Evolutionary conservation across 371 early-diverging fungal genomes (phyloP).

Genomic region (Phascolomyces articulosus): DNA sequence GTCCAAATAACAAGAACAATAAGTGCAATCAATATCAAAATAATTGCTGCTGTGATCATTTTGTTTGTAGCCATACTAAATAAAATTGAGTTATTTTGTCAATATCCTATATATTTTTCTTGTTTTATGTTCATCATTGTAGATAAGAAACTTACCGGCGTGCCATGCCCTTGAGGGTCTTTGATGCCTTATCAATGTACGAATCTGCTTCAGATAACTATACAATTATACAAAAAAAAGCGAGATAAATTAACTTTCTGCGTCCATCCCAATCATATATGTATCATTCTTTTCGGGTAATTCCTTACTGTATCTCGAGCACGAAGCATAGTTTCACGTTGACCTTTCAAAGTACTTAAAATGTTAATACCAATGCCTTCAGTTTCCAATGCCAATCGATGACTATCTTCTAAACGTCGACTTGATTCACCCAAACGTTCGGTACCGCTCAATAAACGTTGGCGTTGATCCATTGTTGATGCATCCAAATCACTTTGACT

Average conservation of each 20-base stretch:
- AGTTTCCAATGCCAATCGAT: conserved; percentile 90
- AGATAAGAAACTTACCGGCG: conserved; percentile 67
- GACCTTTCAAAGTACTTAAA: conserved; percentile 78
- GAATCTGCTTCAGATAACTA: conserved; percentile 87
- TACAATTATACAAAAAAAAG: no score
- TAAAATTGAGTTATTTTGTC: no score
- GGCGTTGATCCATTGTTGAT: conserved; percentile 82
- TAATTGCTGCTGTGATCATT: conserved; percentile 85
- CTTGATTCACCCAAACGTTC: conserved; percentile 82
- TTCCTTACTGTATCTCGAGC: conserved; percentile 82
- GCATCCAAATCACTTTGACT: conserved; percentile 61
- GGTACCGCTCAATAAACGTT: conserved; percentile 82
- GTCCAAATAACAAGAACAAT: conserved; percentile 84
- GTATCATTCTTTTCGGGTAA: neutral
- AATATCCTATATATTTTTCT: no score
- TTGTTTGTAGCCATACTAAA: conserved; percentile 88
- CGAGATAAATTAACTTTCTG: no score
- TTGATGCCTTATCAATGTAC: conserved; percentile 86
- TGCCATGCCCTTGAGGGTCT: conserved; percentile 90
- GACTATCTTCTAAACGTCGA: conserved; percentile 84
- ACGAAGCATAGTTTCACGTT: conserved; percentile 89
- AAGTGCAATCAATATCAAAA: conserved; percentile 78
- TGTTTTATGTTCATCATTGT: neutral
- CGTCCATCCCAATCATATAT: no score
- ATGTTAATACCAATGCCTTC: conserved; percentile 88